Base-by-base conservation (phyloP, 2,329 filamentous ascomycete genomes). In the Alternaria viburni region DNA sequence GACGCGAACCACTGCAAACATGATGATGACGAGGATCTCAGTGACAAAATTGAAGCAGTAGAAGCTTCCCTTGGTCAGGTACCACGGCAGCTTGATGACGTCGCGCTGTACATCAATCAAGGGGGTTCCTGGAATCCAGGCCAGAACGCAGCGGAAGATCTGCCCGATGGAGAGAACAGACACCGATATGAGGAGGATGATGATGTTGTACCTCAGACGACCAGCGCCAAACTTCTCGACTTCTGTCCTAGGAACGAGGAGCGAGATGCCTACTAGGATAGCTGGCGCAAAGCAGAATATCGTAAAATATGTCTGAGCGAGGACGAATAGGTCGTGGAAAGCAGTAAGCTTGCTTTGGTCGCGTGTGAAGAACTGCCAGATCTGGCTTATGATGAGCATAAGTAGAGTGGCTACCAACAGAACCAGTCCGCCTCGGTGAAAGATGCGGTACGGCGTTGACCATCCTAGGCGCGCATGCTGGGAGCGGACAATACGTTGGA, bases 41-140 rank as follows among this genome's bases (percentile, higher is more conserved):
- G 93, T 84, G 21, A 82, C 83, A 73, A 92, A 96, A 81, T 93
- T 92, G 83, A 96, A 92, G 74, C 87, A 80, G 81, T 96, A 97
- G 83, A 93, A 97, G 76, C 87, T 88, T 4, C 89, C 86, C 76
- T 90, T 92, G 74, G 83, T 83, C 70, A 93, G 86, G 76, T 90
- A 96, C 89, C 91, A 93, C 5, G 89, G 89, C 21, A 65, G 8
- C 9, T 59, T 12, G 30, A 65, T 58, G 15, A 50, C 56, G 10
- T 62, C 65, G 11, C 73, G 74, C 8, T 91, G 88, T 45, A 81
- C 51, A 73, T 69, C 3, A 83, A 87, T 26, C 84, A 86, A 12
- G 1, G 78, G 74, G 4, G 72, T 69, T 4, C 81, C 78, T 1
- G 84, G 77, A 55, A 84, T 82, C 79, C 86, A 93, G 26, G 75